Evolutionary conservation across 352 stramenopile genomes (phyloP), one percentile per base, ranked within the genome.

Genomic region (Globisporangium paddicum): DNA sequence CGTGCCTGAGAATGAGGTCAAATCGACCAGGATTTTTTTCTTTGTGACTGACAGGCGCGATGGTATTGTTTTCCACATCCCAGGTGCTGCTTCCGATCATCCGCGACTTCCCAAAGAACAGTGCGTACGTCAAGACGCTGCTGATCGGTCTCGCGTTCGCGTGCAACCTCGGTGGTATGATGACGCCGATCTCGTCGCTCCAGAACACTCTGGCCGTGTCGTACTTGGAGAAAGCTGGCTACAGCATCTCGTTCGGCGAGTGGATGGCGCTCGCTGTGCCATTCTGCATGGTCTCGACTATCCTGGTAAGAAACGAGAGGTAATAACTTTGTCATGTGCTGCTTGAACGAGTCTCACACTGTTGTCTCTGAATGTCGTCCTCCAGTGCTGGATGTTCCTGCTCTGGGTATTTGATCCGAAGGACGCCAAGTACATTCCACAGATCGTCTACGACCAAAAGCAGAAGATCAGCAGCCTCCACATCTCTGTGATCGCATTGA

Each of bases 131-230:
- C 37, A 96, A 97, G 71, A 94, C 90, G 7, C 74, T 97, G 55
- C 73, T 97, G 25, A 91, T 97, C 45, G 90, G 90, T 1, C 75
- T 97, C 26, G 89, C 90, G n/a, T 97, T 97, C 52, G 89, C 90
- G 1, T 97, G 90, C 66, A 97, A 97, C 62, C 70, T 97, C 18
- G 90, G 90, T 32, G 90, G 90, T 30, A 97, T 97, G 90, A 95
- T 97, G 83, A 97, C 90, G 18, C 90, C 90, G 1, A 97, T 97
- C 66, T 90, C 90, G 41, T 96, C 87, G 54, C 68, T 97, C 25
- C 90, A 97, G 52, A 95, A 95, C 63, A 93, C 84, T 1, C 66
- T 95, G 19, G 86, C 86, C 0, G 83, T 93, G 40, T 93, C 84
- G 10, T 95, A 91, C 51, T 52, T 95, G 48, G 84, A 95, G 55